Evolutionary conservation across 345 rosid species (phyloP).

Genomic region (Aethionema arabicum): DNA sequence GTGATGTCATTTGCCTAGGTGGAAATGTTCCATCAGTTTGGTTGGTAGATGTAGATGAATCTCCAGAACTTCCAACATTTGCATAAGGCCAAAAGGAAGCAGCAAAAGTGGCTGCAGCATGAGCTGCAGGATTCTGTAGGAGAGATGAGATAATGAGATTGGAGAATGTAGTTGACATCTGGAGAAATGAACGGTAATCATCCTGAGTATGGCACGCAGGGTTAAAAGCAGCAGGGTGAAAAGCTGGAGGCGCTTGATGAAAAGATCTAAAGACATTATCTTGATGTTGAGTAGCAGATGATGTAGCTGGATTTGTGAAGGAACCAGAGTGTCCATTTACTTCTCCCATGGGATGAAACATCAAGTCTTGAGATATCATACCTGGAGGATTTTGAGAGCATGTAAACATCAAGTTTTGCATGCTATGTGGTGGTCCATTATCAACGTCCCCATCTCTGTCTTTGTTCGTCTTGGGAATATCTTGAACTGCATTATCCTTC

Average conservation of each 20-base stretch:
- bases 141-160: slow-evolving; percentile 71
- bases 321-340: slow-evolving; percentile 43
- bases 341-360: slow-evolving; percentile 51
- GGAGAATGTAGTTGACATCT: slow-evolving; percentile 67
- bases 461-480: slow-evolving; percentile 30
- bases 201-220: slow-evolving; percentile 52
- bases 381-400: slow-evolving; percentile 49
- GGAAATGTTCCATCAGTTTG: slow-evolving; percentile 39
- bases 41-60: slow-evolving; percentile 39
- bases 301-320: slow-evolving; percentile 49
- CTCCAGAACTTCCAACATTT: slow-evolving; percentile 48
- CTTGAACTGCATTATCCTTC: slow-evolving; percentile 40
- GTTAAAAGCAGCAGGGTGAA: no score
- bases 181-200: slow-evolving; percentile 69
- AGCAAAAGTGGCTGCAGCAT: slow-evolving; percentile 83
- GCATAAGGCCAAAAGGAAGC: slow-evolving; percentile 82
- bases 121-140: slow-evolving; percentile 88
- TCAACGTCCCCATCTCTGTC: slow-evolving; percentile 35
- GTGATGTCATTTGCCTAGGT: slow-evolving; percentile 49
- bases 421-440: slow-evolving; percentile 41
- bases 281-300: slow-evolving; percentile 49
- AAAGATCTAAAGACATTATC: slow-evolving; percentile 39
- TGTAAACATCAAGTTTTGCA: no score
- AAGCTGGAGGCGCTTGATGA: slow-evolving; percentile 52
- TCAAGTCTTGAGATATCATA: slow-evolving; percentile 45